phyloP scores from a whole-genome alignment of 2,329 filamentous ascomycete genomes.

The Zarea fungicola region DNA sequence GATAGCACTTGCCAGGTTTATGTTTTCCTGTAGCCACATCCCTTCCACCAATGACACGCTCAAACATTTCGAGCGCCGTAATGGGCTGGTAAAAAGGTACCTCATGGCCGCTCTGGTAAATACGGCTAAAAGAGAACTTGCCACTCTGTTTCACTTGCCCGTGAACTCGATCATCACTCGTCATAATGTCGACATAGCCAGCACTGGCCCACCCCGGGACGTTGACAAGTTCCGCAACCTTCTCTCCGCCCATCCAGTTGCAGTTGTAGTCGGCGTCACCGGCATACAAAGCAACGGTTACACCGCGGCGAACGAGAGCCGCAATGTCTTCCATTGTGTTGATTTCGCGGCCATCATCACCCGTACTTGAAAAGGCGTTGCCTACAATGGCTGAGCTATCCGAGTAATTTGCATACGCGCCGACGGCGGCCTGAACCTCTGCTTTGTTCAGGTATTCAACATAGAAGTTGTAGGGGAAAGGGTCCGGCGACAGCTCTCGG shows the following conservation, averaged over 20 bases:
- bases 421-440: slow-evolving; percentile 51
- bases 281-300: slow-evolving; percentile 64
- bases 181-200: slow-evolving; percentile 62
- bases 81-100: slow-evolving; percentile 51
- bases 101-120: slow-evolving; percentile 57
- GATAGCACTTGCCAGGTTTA: neutral
- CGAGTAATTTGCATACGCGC: slow-evolving; percentile 23
- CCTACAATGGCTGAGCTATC: neutral
- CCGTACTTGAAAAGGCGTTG: neutral
- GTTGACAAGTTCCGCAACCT: slow-evolving; percentile 56
- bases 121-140: slow-evolving; percentile 58
- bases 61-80: neutral
- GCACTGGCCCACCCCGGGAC: slow-evolving; percentile 41
- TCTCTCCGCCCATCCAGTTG: slow-evolving; percentile 63
- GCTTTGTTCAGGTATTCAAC: slow-evolving; percentile 53
- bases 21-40: neutral
- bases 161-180: slow-evolving; percentile 57
- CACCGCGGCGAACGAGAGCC: slow-evolving; percentile 49
- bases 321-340: slow-evolving; percentile 42
- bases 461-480: slow-evolving; percentile 53
- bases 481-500: slow-evolving; percentile 48
- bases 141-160: slow-evolving; percentile 67
- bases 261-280: slow-evolving; percentile 54
- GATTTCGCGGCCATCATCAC: neutral
- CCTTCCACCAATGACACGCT: neutral